Base-by-base conservation (phyloP, 805 yeast genomes). In the Saccharomyces kudriavzevii region DNA sequence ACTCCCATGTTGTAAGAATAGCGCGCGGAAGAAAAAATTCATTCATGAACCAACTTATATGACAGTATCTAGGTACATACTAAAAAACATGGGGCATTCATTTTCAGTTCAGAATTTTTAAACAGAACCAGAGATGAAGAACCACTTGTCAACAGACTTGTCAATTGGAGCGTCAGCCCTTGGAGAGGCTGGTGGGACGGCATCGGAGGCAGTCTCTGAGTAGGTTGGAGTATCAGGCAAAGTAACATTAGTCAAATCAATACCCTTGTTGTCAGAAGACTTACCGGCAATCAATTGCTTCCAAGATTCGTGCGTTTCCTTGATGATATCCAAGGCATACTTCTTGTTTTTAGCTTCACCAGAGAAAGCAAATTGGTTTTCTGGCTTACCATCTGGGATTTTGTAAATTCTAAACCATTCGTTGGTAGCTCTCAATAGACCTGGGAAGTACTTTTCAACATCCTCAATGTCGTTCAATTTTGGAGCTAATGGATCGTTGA, bases 391-490 rank as follows among this genome's bases (percentile, higher is more conserved):
- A 72, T 92, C 99, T 52, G 99, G 97, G 63, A 90, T 81, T 75
- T 94, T 94, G 84, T 94, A 94, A 74, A 91, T 90, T 72, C 95
- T 87, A 84, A 94, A 94, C 99, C 99, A 94, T 75, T 88, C 96
- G 73, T 90, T 85, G 55, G 98, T 94, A 60, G 96, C 87, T 70
- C 96, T 87, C 68, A 94, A 77, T 55, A 94, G 78, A 52, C 97
- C 97, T 56, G 99, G 99, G 73, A 91, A 83, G 70, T 86, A 84
- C 66, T 80, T 81, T 72, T 82, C 90, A 59, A 94, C 96, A 66
- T 94, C 97, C 73, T 87, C 92, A 63, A 94, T 83, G 72, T 90
- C 97, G 69, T 85, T 81, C 65, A 94, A 76, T 75, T 90, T 85
- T 55, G 86, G 68, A 56, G 97, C 96, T 63, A 91, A 80, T 61